phyloP scores from a whole-genome alignment of 2,329 filamentous ascomycete genomes.

The Colletotrichum godetiae region DNA sequence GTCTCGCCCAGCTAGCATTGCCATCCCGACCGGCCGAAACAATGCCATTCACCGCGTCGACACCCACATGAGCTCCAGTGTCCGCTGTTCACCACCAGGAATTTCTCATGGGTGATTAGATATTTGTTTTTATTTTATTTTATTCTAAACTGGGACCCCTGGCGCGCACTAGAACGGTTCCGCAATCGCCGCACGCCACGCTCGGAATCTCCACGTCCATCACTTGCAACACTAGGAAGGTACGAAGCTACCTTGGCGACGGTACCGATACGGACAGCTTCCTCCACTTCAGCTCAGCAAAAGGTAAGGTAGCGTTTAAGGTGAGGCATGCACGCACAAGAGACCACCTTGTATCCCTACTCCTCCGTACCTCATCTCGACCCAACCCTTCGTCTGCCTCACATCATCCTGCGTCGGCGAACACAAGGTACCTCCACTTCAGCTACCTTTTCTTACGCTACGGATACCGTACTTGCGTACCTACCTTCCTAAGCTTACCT shows the following conservation, averaged over 20 bases:
- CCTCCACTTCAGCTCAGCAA: slow-evolving; percentile 11
- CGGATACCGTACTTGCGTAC: neutral
- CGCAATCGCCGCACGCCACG: slow-evolving; percentile 27
- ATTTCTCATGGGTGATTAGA: neutral
- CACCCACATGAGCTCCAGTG: slow-evolving; percentile 25
- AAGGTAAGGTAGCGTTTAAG: neutral
- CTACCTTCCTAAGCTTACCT: slow-evolving; percentile 17
- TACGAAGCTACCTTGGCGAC: neutral
- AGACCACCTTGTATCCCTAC: neutral
- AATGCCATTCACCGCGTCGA: slow-evolving; percentile 27
- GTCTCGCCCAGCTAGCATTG: slow-evolving; percentile 11
- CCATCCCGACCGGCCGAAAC: slow-evolving; percentile 31
- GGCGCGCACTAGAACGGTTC: slow-evolving; percentile 10
- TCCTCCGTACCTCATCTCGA: neutral
- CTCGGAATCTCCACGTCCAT: slow-evolving; percentile 22
- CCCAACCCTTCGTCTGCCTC: neutral
- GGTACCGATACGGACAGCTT: slow-evolving; percentile 14
- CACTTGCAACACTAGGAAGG: slow-evolving; percentile 27
- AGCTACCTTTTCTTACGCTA: neutral
- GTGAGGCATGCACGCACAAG: neutral
- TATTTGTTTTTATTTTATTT: neutral
- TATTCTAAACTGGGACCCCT: neutral
- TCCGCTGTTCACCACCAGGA: neutral
- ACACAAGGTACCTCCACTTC: neutral
- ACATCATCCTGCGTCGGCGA: neutral